Evolutionary conservation across 352 stramenopile genomes (phyloP).

Genomic region (Hyaloperonospora brassicae): DNA sequence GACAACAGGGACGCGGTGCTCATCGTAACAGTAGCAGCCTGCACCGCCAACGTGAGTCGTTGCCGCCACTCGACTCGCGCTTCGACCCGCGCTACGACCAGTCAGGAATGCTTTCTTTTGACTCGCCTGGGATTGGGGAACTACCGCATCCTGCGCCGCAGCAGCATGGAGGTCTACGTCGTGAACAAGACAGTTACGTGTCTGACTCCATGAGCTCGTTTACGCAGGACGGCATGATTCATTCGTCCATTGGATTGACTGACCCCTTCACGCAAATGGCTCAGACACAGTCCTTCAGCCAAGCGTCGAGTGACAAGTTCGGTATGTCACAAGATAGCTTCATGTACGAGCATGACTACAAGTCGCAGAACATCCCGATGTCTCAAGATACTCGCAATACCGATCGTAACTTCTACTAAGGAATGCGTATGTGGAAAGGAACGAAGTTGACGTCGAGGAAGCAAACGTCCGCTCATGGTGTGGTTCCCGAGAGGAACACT

Average conservation of each 20-base stretch:
- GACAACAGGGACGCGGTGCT: conserved; percentile 32
- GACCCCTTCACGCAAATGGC: conserved; percentile 71
- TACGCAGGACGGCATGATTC: conserved; percentile 70
- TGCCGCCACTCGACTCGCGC: conserved; percentile 73
- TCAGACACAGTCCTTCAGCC: conserved; percentile 81
- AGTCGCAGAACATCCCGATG: conserved; percentile 79
- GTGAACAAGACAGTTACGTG: conserved; percentile 27
- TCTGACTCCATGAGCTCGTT: conserved; percentile 45
- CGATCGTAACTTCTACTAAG: conserved; percentile 67
- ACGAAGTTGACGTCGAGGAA: conserved; percentile 4
- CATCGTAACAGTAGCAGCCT: conserved; percentile 26
- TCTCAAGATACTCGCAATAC: conserved; percentile 55
- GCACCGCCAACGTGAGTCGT: conserved; percentile 40
- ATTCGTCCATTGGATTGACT: conserved; percentile 50
- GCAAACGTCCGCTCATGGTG: neutral
- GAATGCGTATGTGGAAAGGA: conserved; percentile 1
- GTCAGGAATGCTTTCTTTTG: conserved; percentile 12
- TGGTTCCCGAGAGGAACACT: conserved; percentile 1
- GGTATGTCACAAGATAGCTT: conserved; percentile 80
- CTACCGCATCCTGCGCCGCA: conserved; percentile 35
- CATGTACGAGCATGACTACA: conserved; percentile 71
- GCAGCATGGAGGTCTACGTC: conserved; percentile 22
- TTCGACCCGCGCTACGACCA: conserved; percentile 83
- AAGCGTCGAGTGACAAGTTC: conserved; percentile 77
- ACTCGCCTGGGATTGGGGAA: conserved; percentile 18